Evolutionary conservation across 2,329 filamentous ascomycete genomes (phyloP).

Genomic region (Taxawa tesnikishii): DNA sequence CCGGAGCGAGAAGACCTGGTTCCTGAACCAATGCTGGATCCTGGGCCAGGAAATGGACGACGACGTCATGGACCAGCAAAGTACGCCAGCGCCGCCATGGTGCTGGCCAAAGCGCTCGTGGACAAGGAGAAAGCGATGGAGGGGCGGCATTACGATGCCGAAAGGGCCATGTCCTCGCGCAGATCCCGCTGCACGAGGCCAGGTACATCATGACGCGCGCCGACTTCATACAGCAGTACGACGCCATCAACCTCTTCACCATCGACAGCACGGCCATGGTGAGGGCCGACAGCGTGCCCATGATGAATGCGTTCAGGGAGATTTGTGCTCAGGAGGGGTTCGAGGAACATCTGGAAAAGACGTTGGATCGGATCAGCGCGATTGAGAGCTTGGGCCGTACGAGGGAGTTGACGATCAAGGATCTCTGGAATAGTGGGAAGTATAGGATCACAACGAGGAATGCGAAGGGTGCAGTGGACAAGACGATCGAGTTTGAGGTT

Average conservation of each 20-base stretch:
- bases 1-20: conserved; percentile 62
- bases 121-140: conserved; percentile 58
- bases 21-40: conserved; percentile 68
- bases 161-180: conserved; percentile 65
- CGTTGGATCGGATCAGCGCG: conserved; percentile 72
- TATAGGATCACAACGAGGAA: conserved; percentile 52
- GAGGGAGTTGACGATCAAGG: conserved; percentile 91
- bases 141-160: conserved; percentile 46
- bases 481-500: conserved; percentile 35
- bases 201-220: conserved; percentile 90
- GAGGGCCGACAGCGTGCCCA: conserved; percentile 85
- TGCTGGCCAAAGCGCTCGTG: conserved; percentile 82
- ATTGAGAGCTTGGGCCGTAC: conserved; percentile 91
- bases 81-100: conserved; percentile 88
- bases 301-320: conserved; percentile 83
- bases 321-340: conserved; percentile 72
- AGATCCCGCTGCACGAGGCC: conserved; percentile 69
- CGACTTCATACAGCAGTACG: conserved; percentile 87
- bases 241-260: conserved; percentile 89
- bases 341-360: conserved; percentile 67
- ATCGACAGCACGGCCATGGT: conserved; percentile 82
- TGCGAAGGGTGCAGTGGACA: conserved; percentile 32
- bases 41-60: conserved; percentile 74
- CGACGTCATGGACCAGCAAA: conserved; percentile 99
- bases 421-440: conserved; percentile 72